phyloP scores from a whole-genome alignment of 2,329 filamentous ascomycete species.

The Dactylellina sp. region DNA sequence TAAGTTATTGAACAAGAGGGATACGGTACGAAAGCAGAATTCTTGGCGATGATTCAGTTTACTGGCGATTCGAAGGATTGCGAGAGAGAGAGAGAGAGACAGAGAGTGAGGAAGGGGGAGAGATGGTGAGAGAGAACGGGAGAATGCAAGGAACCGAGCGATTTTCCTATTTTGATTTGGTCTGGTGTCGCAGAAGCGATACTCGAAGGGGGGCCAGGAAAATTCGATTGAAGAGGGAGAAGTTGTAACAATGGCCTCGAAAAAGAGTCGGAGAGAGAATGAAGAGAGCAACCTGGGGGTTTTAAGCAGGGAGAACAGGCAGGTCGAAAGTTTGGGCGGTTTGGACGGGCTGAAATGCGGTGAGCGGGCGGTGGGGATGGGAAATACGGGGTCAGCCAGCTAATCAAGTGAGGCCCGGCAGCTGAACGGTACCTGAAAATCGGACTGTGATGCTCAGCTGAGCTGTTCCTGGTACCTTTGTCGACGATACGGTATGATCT shows the following conservation, averaged over 20 bases:
- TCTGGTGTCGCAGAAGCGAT: slow-evolving; percentile 29
- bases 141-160: slow-evolving; percentile 49
- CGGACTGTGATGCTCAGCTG: slow-evolving; percentile 28
- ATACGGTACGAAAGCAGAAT: background rate
- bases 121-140: slow-evolving; percentile 7
- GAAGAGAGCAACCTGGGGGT: too few relatives aligned
- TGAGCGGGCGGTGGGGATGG: background rate
- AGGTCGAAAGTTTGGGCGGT: background rate
- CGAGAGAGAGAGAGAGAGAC: background rate
- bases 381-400: background rate
- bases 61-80: slow-evolving; percentile 9
- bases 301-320: background rate
- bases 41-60: too few relatives aligned
- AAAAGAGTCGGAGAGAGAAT: too few relatives aligned
- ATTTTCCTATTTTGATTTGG: slow-evolving; percentile 25
- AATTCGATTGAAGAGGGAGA: background rate
- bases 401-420: slow-evolving; percentile 44
- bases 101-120: background rate
- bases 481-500: background rate
- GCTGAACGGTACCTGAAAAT: slow-evolving; percentile 55
- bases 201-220: slow-evolving; percentile 4
- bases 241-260: background rate
- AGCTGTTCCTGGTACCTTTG: slow-evolving; percentile 17
- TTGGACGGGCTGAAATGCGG: background rate
- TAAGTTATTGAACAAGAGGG: too few relatives aligned